Evolutionary conservation across 257 asterid species (phyloP).

Genomic region (Penstemon davidsonii): DNA sequence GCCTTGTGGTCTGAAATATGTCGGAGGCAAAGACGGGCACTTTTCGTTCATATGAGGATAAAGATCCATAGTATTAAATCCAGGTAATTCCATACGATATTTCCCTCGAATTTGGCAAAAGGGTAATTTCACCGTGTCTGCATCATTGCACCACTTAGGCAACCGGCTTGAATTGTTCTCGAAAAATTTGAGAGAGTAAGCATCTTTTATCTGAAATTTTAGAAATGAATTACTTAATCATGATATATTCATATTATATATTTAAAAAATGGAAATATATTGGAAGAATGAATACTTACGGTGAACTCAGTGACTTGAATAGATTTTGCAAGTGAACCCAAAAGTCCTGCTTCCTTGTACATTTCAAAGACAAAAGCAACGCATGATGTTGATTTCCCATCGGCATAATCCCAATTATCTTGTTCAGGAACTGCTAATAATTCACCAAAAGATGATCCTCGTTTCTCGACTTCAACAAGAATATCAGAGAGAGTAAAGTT

Average conservation of each 20-base stretch:
- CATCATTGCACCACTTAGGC: constrained; percentile 94
- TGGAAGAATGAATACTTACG: constrained; percentile 42
- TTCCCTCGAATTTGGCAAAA: constrained; percentile 82
- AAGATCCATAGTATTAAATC: constrained; percentile 64
- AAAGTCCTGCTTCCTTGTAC: constrained; percentile 89
- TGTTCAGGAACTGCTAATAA: constrained; percentile 80
- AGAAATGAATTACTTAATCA: not conserved
- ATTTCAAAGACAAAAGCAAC: constrained; percentile 86
- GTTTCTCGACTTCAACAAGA: constrained; percentile 84
- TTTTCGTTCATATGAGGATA: constrained; percentile 86
- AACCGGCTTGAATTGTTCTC: constrained; percentile 71
- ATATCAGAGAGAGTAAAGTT: constrained; percentile 70
- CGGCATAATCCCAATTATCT: constrained; percentile 81
- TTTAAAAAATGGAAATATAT: not conserved
- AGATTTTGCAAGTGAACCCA: constrained; percentile 65
- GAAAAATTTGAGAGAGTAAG: constrained; percentile 67
- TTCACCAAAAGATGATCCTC: constrained; percentile 80
- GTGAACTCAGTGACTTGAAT: constrained; percentile 94
- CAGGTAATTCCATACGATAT: constrained; percentile 85
- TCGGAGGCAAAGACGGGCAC: constrained; percentile 83
- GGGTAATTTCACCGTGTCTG: constrained; percentile 73
- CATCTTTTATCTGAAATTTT: constrained; percentile 84
- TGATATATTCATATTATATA: too few species aligned
- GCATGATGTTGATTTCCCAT: constrained; percentile 89
- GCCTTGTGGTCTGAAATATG: constrained; percentile 63